Conservation (phyloP, 1,139 yeast species). For the Nakaseomyces nivariensis region DNA sequence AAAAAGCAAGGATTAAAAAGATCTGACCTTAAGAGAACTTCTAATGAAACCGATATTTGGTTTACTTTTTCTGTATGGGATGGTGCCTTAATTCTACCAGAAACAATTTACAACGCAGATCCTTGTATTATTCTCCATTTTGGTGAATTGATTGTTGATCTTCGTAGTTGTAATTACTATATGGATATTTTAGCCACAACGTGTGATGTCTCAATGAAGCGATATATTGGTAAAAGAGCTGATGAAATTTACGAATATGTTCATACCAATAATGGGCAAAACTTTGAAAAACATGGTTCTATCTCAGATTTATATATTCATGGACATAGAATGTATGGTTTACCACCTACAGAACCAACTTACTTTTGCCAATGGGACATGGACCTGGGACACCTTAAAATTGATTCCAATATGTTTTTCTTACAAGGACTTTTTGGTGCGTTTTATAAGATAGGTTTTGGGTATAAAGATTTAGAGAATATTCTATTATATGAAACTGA, state of each 20-base stretch:
- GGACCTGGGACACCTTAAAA: slow-evolving; percentile 46
- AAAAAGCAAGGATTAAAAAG: slow-evolving; percentile 13
- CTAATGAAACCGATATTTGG: slow-evolving; percentile 69
- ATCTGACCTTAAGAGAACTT: slow-evolving; percentile 37
- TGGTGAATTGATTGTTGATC: slow-evolving; percentile 61
- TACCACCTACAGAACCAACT: slow-evolving; percentile 82
- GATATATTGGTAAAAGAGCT: slow-evolving; percentile 38
- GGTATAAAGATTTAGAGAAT: slow-evolving; percentile 69
- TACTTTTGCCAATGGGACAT: slow-evolving; percentile 89
- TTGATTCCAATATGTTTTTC: slow-evolving; percentile 45
- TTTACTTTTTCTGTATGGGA: slow-evolving; percentile 59
- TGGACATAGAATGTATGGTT: slow-evolving; percentile 87
- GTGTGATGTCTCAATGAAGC: slow-evolving; percentile 13
- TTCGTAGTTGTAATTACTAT: slow-evolving; percentile 81
- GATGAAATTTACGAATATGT: slow-evolving; percentile 40
- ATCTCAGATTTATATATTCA: slow-evolving; percentile 42
- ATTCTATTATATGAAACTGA: slow-evolving; percentile 50
- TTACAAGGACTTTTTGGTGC: slow-evolving; percentile 39
- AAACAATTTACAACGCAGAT: slow-evolving; percentile 54
- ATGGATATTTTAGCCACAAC: slow-evolving; percentile 62
- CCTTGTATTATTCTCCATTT: slow-evolving; percentile 57
- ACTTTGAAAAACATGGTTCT: slow-evolving; percentile 31
- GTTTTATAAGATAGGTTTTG: slow-evolving; percentile 43
- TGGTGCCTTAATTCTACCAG: slow-evolving; percentile 67
- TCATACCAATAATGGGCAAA: slow-evolving; percentile 11